Percentiles rank a stretch among this genome's conserved stretches.
These are phyloP conservation scores for Leptographium lundbergii DNA, from an alignment of 2,329 filamentous ascomycete genomes.

Conservation along the genomic window DNA sequence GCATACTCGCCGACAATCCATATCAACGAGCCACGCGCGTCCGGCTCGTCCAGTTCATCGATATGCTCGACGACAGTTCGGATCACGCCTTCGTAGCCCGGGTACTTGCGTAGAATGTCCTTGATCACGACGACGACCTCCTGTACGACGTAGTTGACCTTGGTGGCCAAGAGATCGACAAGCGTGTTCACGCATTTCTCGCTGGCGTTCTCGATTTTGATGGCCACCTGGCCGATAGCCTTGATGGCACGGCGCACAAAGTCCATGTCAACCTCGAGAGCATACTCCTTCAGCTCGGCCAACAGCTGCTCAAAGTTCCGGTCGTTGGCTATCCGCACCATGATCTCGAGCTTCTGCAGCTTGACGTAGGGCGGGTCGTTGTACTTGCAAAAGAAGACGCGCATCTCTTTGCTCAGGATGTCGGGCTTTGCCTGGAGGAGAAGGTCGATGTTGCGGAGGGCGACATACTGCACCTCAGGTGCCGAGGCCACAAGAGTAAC, in stretches of 20 bases:
- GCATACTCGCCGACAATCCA: slow-evolving; percentile 99
- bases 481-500: slow-evolving; percentile 92
- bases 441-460: slow-evolving; percentile 88
- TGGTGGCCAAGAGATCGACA: slow-evolving; percentile 87
- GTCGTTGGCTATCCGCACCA: slow-evolving; percentile 98
- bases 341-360: slow-evolving; percentile 94
- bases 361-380: slow-evolving; percentile 98
- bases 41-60: slow-evolving; percentile 89
- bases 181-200: slow-evolving; percentile 93
- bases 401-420: slow-evolving; percentile 91
- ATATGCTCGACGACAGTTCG: slow-evolving; percentile 93
- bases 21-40: slow-evolving; percentile 80
- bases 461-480: slow-evolving; percentile 96
- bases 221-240: slow-evolving; percentile 93
- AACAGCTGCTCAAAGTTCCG: slow-evolving; percentile 91
- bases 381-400: slow-evolving; percentile 99
- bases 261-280: slow-evolving; percentile 97
- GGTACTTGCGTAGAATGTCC: slow-evolving; percentile 95
- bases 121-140: slow-evolving; percentile 99
- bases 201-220: slow-evolving; percentile 92
- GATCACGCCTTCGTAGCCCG: slow-evolving; percentile 95
- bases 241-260: slow-evolving; percentile 90
- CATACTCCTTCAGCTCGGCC: slow-evolving; percentile 92
- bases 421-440: slow-evolving; percentile 91
- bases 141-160: slow-evolving; percentile 98